Base-by-base conservation (phyloP, 2,329 filamentous ascomycete species). In the Xylariales sp. region DNA sequence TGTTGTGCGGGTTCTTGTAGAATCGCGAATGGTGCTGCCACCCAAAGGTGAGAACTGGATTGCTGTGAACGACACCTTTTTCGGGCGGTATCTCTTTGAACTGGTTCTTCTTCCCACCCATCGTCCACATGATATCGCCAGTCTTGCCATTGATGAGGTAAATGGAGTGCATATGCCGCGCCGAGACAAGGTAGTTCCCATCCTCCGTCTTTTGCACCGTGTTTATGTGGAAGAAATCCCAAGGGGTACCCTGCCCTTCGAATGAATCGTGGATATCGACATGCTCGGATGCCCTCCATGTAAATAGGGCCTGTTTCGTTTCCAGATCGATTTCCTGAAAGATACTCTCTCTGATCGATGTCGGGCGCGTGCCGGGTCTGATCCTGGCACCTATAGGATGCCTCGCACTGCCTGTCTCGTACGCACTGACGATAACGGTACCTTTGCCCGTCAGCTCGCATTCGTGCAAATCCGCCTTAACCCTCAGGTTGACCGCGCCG, bases 21-120 rank as follows among this genome's bases (percentile, higher is more conserved):
- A 45, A 38, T 8, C 43, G 43, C 24, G 43, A 37, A 25, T 45
- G 40, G 40, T 45, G 43, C 40, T 45, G 43, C 40, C 40, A 44
- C n/a, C 40, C 34, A 21, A 44, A 41, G 2, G 33, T 35, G 33
- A 44, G 39, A 16, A 30, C 38, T n/a, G 33, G 29, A 32, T 42
- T 40, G 18, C 39, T 33, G n/a, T 5, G 15, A 11, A 23, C 32
- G 31, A 19, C 35, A 24, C 41, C 38, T 6, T 30, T 23, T 11
- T 28, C 33, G 5, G 38, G 39, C n/a, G 33, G 20, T 24, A 35
- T 14, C 35, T 47, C 44, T 14, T 18, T 20, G 27, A 47, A 45
- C n/a, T 47, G 40, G 29, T 47, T 47, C 14, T 30, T 14, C 29
- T 37, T 30, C 24, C 44, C 44, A 21, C 44, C 44, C 4, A 47